A percentile compares a stretch with the other conserved stretches of the same genome.
These are phyloP conservation scores for Populus simonii DNA, from an alignment of 345 rosid genomes.

Conservation along the genomic window DNA sequence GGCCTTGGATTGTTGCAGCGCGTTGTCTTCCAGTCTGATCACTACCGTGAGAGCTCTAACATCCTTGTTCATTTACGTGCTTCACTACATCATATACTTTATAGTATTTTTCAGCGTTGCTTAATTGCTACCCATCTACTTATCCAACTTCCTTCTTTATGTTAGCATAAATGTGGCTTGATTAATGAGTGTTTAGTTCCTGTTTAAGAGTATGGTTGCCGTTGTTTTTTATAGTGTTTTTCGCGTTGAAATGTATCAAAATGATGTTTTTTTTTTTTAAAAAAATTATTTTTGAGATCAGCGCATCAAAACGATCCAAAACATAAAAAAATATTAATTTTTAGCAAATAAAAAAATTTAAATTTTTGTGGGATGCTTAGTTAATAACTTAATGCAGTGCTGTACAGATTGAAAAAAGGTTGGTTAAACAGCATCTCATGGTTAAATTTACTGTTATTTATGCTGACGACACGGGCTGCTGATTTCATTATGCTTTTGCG, in stretches of 20 bases:
- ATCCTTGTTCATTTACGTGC: neutral
- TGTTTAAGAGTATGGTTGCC: too few relatives aligned
- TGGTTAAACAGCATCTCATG: neutral
- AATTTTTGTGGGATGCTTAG: too few relatives aligned
- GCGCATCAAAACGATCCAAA: too few relatives aligned
- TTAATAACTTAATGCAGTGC: too few relatives aligned
- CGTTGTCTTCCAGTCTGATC: neutral
- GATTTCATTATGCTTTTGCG: too few relatives aligned
- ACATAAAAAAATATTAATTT: too few relatives aligned
- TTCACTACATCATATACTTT: neutral
- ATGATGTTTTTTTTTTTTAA: too few relatives aligned
- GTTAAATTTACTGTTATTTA: neutral
- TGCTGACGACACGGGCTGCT: too few relatives aligned
- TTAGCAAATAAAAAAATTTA: too few relatives aligned
- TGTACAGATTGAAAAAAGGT: neutral
- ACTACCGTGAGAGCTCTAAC: neutral
- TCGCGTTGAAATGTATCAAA: too few relatives aligned
- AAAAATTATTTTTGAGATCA: too few relatives aligned
- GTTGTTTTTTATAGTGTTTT: too few relatives aligned
- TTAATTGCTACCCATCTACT: neutral
- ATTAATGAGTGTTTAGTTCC: neutral
- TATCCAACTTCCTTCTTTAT: neutral
- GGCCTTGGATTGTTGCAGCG: neutral
- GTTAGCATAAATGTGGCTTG: neutral
- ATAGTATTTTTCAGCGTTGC: neutral